Evolutionary conservation across 805 yeast species (phyloP), one percentile per base, ranked within the genome.

Genomic region (Wickerhamomyces pijperi): DNA sequence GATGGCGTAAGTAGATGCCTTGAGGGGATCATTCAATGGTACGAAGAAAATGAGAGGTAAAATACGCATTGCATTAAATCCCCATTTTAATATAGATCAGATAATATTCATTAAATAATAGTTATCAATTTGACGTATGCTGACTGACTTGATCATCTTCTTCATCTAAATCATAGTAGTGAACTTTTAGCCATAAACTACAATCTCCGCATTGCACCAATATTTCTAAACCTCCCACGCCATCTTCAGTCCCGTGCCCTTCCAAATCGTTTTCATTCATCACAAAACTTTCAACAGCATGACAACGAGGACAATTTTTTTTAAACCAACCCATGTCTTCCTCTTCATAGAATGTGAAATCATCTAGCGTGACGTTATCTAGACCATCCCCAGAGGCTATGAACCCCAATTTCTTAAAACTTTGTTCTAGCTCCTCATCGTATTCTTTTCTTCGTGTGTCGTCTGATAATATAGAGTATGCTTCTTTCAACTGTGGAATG

Each of bases 201-300:
- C 97, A 90, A 25, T 82, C 77, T 12, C 62, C 54, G 55, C 97
- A 90, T 51, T 88, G 95, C 0, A 84, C 75, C 18, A 84, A 66
- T 2, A 88, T 68, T 45, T 80, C 82, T 46, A 65, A 79, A 1
- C 78, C 70, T 14, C 75, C 78, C 28, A 66, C 69, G 0, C 65
- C 67, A 29, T 63, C 60, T 2, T 55, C 46, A 0, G 71, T 66
- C 0, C 76, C 80, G 39, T 66, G 67, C 5, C 67, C 62, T 15
- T 61, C 76, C 40, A 90, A 63, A 39, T 81, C 82, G 1, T 59
- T 51, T 45, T 86, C 96, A 1, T 63, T 64, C 2, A 90, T 55
- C 14, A 53, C 51, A 41, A 85, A 82, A 0, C 88, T 78, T 2
- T 63, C 57, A 1, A 47, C 40, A 0, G 66, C 58, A 2, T 66